Evolutionary conservation across 805 yeast genomes (phyloP).

Genomic region (Metschnikowia bowlesiae): DNA sequence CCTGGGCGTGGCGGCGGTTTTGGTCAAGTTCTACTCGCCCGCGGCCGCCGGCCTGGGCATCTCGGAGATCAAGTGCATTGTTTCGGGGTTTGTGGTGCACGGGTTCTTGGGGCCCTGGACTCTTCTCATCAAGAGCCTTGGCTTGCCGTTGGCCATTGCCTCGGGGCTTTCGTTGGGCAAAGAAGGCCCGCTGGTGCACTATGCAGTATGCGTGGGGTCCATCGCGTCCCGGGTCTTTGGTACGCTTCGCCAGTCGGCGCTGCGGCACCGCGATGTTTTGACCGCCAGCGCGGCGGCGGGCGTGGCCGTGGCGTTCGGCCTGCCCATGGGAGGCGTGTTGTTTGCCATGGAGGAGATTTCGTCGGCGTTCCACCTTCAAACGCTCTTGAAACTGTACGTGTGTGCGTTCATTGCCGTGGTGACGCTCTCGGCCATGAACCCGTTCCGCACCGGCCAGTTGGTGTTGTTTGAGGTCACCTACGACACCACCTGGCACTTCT

Average conservation of each 20-base stretch:
- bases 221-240: constrained; percentile 56
- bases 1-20: constrained; percentile 58
- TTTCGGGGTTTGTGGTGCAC: constrained; percentile 78
- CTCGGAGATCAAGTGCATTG: constrained; percentile 91
- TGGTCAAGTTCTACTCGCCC: constrained; percentile 74
- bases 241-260: constrained; percentile 42
- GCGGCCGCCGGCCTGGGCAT: constrained; percentile 97
- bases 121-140: constrained; percentile 66
- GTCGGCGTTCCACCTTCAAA: constrained; percentile 63
- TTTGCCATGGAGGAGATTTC: constrained; percentile 92
- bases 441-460: constrained; percentile 91
- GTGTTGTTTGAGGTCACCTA: constrained; percentile 90
- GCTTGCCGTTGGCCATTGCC: constrained; percentile 86
- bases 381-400: constrained; percentile 88
- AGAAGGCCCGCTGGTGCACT: constrained; percentile 98
- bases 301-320: constrained; percentile 96
- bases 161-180: constrained; percentile 93
- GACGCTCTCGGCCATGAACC: constrained; percentile 74
- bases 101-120: constrained; percentile 76
- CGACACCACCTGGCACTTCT: constrained; percentile 79
- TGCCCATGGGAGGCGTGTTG: constrained; percentile 94
- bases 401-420: constrained; percentile 87
- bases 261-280: constrained; percentile 53
- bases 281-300: constrained; percentile 97
- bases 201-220: constrained; percentile 94